A percentile compares a stretch with the other conserved stretches of the same genome.
Evolutionary conservation across 768 basidiomycete genomes (phyloP).

Genomic region (Xerocomus brunneocitrinus): DNA sequence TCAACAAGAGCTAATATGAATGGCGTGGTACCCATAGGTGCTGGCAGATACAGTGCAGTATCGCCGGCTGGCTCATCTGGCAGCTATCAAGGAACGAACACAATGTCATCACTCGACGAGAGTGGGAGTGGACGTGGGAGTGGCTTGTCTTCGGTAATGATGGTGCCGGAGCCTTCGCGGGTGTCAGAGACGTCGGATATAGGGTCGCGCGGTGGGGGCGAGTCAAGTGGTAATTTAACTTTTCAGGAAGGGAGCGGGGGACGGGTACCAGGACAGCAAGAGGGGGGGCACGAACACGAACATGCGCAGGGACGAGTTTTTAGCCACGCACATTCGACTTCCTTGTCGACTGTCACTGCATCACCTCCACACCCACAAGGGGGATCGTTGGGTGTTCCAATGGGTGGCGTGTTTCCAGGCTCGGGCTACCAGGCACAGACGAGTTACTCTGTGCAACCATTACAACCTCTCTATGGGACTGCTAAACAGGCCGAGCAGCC

Average conservation of each 20-base stretch:
- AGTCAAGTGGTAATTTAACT: neutral
- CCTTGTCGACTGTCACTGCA: slow-evolving; percentile 23
- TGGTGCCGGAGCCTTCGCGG: slow-evolving; percentile 11
- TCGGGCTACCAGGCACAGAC: slow-evolving; percentile 1
- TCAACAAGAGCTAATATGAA: slow-evolving; percentile 10
- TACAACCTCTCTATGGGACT: slow-evolving; percentile 1
- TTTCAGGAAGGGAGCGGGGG: slow-evolving; percentile 2
- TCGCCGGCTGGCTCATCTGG: slow-evolving; percentile 25
- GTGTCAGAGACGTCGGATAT: slow-evolving; percentile 1
- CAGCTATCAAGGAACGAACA: slow-evolving; percentile 18
- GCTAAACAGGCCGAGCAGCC: slow-evolving; percentile 11
- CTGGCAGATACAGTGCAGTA: slow-evolving; percentile 10
- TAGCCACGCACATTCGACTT: slow-evolving; percentile 21
- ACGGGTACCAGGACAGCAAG: neutral
- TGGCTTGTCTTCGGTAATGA: slow-evolving; percentile 13
- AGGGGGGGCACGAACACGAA: neutral
- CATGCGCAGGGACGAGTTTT: neutral
- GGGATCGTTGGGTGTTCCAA: neutral
- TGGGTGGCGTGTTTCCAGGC: neutral
- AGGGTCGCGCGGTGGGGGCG: neutral
- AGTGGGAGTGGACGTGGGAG: slow-evolving; percentile 8
- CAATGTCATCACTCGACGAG: slow-evolving; percentile 20
- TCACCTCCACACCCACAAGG: slow-evolving; percentile 13
- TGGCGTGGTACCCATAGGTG: slow-evolving; percentile 10
- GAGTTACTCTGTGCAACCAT: slow-evolving; percentile 1